Evolutionary conservation across 257 asterid species (phyloP), one percentile per base, ranked within the genome.

Genomic region (Primulina huaijiensis): DNA sequence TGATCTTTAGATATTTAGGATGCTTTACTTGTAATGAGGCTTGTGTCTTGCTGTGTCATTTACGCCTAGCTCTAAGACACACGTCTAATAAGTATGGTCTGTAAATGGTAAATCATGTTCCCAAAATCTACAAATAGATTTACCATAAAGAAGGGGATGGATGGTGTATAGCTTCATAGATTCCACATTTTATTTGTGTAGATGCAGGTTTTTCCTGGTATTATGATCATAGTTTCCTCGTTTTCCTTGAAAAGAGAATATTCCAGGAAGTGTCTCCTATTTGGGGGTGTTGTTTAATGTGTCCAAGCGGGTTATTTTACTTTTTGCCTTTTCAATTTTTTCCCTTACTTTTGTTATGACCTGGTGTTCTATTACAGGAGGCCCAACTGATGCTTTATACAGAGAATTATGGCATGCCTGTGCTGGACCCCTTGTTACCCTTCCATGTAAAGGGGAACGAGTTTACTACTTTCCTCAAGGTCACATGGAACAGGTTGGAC

Each of bases 331-430:
- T 65, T 56, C 65, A 64, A 11, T 61, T 27, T 35, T 23, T 55
- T 55, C 11, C 65, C 65, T 21, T 21, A 21, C 57, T 64, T 73
- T 25, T 50, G 8, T 8, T 70, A 21, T 53, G 20, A n/a, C 53
- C 9, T 74, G 72, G 62, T 75, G 67, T 67, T 77, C 67, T 76
- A 50, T 74, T 69, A 55, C 81, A 93, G 98, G 88, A 63, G 63
- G 77, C 35, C 50, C 81, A 50, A 81, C 75, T 86, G 92, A 86
- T 72, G 96, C 94, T 60, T 71, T 93, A 75, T 90, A 81, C 75
- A 84, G 85, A 82, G 95, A 90, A 79, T 94, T 93, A 10, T 93
- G 99, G 99, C 89, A 87, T 82, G 95, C 97, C 62, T 93, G 99
- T 82, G 99, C 99, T 38, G 99, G 99, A 25, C 96, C 99, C 64